phyloP scores from a whole-genome alignment of 768 basidiomycete genomes.

The Boletus rubroflammeus region DNA sequence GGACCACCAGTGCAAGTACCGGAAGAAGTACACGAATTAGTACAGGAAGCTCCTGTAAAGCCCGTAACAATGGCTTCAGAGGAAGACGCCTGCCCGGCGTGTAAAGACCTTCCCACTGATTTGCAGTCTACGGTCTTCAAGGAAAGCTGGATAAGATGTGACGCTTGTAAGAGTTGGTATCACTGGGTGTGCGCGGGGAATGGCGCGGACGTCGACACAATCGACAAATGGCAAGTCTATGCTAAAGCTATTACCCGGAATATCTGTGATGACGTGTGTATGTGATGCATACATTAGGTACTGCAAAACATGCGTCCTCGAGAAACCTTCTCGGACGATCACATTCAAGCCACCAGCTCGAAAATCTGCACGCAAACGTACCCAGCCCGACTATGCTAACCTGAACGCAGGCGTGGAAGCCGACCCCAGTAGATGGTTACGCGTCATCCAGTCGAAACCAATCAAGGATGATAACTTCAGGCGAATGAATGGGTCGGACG shows the following conservation, averaged over 20 bases:
- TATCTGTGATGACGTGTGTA: constrained; percentile 10
- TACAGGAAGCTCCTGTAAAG: constrained; percentile 11
- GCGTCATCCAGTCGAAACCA: constrained; percentile 63
- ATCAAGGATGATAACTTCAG: constrained; percentile 63
- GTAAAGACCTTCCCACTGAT: constrained; percentile 35
- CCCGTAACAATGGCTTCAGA: constrained; percentile 12
- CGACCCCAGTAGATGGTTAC: constrained; percentile 61
- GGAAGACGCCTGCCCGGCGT: constrained; percentile 49
- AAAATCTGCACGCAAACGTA: constrained; percentile 75
- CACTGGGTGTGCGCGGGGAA: constrained; percentile 80
- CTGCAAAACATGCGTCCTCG: constrained; percentile 59
- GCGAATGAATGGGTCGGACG: constrained; percentile 60
- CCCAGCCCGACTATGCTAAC: constrained; percentile 75
- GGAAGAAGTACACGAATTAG: constrained; percentile 15
- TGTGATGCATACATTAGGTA: constrained; percentile 48
- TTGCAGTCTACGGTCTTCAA: constrained; percentile 44
- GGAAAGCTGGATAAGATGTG: constrained; percentile 82
- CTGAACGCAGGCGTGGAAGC: constrained; percentile 62
- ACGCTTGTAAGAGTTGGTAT: constrained; percentile 78
- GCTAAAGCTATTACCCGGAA: constrained; percentile 10
- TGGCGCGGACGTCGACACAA: constrained; percentile 56
- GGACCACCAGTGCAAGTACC: constrained; percentile 13
- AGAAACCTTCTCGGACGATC: constrained; percentile 58
- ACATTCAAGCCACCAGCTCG: constrained; percentile 76
- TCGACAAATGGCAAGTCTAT: constrained; percentile 71